These are phyloP conservation scores for Eragrostis curvula DNA, from an alignment of 176 grass and related monocot genomes.

Conservation along the genomic window DNA sequence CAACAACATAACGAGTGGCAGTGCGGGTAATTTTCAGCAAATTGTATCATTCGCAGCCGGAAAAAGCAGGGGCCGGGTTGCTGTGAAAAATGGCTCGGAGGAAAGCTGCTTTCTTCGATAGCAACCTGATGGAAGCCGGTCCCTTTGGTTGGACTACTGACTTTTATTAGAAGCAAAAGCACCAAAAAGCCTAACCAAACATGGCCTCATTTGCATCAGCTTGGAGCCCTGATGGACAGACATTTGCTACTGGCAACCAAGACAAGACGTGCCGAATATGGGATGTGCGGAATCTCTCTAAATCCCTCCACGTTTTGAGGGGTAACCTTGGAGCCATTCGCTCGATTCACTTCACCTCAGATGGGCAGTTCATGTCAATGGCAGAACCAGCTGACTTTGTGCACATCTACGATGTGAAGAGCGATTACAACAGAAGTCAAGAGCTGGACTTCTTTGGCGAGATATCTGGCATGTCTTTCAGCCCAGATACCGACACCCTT, in stretches of 20 bases:
- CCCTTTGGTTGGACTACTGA: too few relatives aligned
- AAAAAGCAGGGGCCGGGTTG: too few relatives aligned
- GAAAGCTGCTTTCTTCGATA: too few relatives aligned
- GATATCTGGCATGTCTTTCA: conserved; percentile 85
- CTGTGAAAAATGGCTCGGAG: too few relatives aligned
- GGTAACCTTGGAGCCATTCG: conserved; percentile 94
- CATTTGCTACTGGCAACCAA: conserved; percentile 98
- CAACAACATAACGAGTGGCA: too few relatives aligned
- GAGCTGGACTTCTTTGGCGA: conserved; percentile 99
- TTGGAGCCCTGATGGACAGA: conserved; percentile 84
- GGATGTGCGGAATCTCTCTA: conserved; percentile 81
- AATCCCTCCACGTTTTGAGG: conserved; percentile 71
- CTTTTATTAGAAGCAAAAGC: too few relatives aligned
- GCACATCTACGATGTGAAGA: conserved; percentile 75
- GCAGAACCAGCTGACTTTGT: conserved; percentile 96
- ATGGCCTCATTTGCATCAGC: conserved; percentile 97
- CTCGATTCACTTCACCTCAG: conserved; percentile 82
- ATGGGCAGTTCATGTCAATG: conserved; percentile 92
- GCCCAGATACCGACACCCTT: conserved; percentile 76
- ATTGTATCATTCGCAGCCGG: too few relatives aligned
- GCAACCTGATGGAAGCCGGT: too few relatives aligned
- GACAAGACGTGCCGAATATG: conserved; percentile 98
- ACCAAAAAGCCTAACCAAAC: too few relatives aligned
- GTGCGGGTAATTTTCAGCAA: too few relatives aligned
- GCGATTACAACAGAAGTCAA: conserved; percentile 73